Evolutionary conservation across 257 asterid genomes (phyloP).

Genomic region (Leptodermis oblonga): DNA sequence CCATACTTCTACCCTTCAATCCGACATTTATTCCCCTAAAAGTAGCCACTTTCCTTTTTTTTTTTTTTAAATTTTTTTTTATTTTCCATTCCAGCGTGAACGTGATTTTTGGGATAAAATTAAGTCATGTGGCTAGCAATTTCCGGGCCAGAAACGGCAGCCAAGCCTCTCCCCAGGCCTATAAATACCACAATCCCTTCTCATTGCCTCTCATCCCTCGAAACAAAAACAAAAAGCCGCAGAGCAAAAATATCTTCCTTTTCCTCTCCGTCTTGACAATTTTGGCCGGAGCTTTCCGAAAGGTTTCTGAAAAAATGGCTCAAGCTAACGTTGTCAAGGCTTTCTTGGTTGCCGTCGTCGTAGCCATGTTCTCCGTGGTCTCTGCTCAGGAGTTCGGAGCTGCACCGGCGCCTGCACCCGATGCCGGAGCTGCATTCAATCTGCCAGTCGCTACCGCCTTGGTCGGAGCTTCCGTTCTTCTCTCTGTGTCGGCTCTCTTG

Average conservation of each 20-base stretch:
- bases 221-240: background rate
- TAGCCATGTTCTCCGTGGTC: slow-evolving; percentile 24
- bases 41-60: too few species aligned
- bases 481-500: slow-evolving; percentile 37
- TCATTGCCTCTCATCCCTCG: background rate
- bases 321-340: slow-evolving; percentile 25
- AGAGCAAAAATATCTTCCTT: background rate
- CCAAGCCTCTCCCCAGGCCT: background rate
- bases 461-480: slow-evolving; percentile 36
- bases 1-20: too few species aligned
- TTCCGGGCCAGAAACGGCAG: too few species aligned
- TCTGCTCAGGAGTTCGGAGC: slow-evolving; percentile 37
- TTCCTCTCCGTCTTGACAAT: background rate
- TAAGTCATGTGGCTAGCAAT: too few species aligned
- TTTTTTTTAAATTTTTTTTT: too few species aligned
- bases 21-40: too few species aligned
- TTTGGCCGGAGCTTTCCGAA: too few species aligned
- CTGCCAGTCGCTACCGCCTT: slow-evolving; percentile 34
- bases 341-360: slow-evolving; percentile 9
- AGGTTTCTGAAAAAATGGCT: slow-evolving; percentile 33
- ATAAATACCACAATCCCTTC: background rate
- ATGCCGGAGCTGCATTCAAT: slow-evolving; percentile 44
- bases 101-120: too few species aligned
- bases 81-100: too few species aligned
- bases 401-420: slow-evolving; percentile 40